Percentiles rank a stretch among this genome's conserved stretches.
Conservation (phyloP, 2,329 filamentous ascomycete species). For the Scolecobasidium constrictum region DNA sequence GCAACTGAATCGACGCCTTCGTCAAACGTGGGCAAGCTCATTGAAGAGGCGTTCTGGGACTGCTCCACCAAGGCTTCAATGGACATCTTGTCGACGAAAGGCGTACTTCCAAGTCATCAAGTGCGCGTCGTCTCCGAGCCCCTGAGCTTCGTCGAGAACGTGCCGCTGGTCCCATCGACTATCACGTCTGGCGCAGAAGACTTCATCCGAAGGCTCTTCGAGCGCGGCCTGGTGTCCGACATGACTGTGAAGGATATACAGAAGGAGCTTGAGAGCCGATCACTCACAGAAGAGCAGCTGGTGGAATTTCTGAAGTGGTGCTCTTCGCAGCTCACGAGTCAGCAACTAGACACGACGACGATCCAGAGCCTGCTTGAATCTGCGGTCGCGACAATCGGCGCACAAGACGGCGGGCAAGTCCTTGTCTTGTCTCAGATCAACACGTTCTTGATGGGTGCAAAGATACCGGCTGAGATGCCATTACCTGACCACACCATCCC, state of each 20-base stretch:
- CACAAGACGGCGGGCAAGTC: conserved; percentile 51
- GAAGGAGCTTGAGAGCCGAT: conserved; percentile 69
- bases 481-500: conserved; percentile 75
- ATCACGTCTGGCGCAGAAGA: conserved; percentile 59
- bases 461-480: conserved; percentile 71
- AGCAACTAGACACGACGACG: conserved; percentile 59
- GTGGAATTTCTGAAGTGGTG: conserved; percentile 79
- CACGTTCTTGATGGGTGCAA: conserved; percentile 64
- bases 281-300: conserved; percentile 68
- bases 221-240: conserved; percentile 76
- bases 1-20: conserved; percentile 87
- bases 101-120: conserved; percentile 72
- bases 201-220: conserved; percentile 71
- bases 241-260: conserved; percentile 83
- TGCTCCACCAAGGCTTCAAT: conserved; percentile 73
- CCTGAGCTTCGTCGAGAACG: conserved; percentile 71
- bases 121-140: conserved; percentile 67
- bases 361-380: conserved; percentile 65
- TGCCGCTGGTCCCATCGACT: conserved; percentile 41
- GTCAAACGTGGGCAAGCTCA: conserved; percentile 67
- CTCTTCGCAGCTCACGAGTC: conserved; percentile 57
- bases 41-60: conserved; percentile 95
- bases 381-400: conserved; percentile 46
- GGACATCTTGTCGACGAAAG: conserved; percentile 78
- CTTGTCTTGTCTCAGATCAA: conserved; percentile 67